phyloP scores from a whole-genome alignment of 2,329 filamentous ascomycete species.

The Cadophora gregata region DNA sequence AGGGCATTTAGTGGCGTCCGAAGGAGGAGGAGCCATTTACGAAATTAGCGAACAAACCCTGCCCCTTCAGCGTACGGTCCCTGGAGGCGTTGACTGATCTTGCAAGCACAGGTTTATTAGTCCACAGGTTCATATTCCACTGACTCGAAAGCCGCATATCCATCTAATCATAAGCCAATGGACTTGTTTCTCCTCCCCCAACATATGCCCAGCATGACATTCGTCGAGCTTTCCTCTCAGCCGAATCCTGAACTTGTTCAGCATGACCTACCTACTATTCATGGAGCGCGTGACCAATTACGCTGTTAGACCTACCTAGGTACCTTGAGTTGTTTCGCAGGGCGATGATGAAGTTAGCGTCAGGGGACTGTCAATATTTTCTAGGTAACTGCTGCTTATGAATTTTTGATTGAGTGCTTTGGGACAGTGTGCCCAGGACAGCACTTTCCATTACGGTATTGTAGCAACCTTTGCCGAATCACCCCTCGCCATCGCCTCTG shows the following conservation, averaged over 20 bases:
- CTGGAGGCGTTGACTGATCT: not conserved
- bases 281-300: too few relatives aligned
- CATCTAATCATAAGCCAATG: not conserved
- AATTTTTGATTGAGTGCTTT: too few relatives aligned
- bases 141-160: not conserved
- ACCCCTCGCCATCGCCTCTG: conserved; percentile 50
- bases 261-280: too few relatives aligned
- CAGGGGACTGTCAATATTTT: too few relatives aligned
- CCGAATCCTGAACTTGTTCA: conserved; percentile 28
- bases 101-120: too few relatives aligned
- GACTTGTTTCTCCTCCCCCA: not conserved
- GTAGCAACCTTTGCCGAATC: conserved; percentile 51
- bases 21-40: too few relatives aligned
- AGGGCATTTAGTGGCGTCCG: not conserved
- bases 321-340: too few relatives aligned
- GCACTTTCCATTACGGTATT: too few relatives aligned
- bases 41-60: not conserved
- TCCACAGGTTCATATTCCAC: not conserved
- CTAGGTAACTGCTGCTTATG: too few relatives aligned
- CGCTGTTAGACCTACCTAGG: too few relatives aligned
- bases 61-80: not conserved
- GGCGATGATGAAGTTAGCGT: too few relatives aligned
- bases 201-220: not conserved
- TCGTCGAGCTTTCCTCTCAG: conserved; percentile 42
- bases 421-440: too few relatives aligned